phyloP scores from a whole-genome alignment of 139 green algal species.

The Pleodorina starrii region DNA sequence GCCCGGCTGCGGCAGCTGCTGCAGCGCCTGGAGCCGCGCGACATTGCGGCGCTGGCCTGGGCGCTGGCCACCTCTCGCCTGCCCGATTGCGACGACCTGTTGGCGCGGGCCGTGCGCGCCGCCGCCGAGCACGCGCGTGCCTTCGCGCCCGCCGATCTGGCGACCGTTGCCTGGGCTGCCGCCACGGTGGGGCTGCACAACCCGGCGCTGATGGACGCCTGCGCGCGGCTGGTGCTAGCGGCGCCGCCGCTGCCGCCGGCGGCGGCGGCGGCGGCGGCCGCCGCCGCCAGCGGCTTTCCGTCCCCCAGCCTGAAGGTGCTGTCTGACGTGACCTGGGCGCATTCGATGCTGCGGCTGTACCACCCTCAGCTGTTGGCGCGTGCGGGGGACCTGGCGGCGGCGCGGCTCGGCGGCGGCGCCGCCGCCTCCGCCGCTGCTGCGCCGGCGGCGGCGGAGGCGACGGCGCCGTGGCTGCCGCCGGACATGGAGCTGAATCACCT shows the following conservation, averaged over 20 bases:
- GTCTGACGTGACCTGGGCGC: slow-evolving; percentile 36
- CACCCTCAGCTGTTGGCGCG: background rate
- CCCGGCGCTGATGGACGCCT: background rate
- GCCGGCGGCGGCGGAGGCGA: background rate
- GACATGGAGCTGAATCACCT: background rate
- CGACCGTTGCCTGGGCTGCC: slow-evolving; percentile 15
- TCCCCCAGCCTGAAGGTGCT: background rate
- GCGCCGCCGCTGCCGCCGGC: background rate
- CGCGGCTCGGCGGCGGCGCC: background rate
- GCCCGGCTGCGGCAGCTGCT: background rate
- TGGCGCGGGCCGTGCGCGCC: background rate
- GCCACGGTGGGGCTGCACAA: background rate
- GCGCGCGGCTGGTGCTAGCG: background rate
- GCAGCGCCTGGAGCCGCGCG: slow-evolving; percentile 13
- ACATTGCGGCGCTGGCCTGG: slow-evolving; percentile 35
- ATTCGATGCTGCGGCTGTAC: slow-evolving; percentile 33
- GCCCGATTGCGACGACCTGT: slow-evolving; percentile 33
- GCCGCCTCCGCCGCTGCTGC: background rate
- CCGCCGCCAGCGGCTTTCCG: background rate
- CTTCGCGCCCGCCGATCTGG: slow-evolving; percentile 23
- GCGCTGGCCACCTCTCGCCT: background rate
- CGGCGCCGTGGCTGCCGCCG: background rate
- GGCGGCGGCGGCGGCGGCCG: background rate
- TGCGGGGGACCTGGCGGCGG: background rate
- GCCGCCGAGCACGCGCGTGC: background rate